phyloP scores from a whole-genome alignment of 352 stramenopile genomes.

The Peronospora farinosa region DNA sequence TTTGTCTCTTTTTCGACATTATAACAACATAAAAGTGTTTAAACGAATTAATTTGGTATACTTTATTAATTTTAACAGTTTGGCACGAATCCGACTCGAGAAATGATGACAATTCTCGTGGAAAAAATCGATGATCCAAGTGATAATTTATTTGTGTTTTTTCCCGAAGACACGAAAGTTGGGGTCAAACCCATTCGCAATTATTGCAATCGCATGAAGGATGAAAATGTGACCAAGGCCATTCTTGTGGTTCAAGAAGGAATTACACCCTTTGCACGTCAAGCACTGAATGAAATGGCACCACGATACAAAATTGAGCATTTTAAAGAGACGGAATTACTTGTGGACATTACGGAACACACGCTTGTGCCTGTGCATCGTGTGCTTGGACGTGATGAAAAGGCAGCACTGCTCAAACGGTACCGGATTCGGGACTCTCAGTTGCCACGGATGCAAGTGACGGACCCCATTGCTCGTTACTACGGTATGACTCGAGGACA shows the following conservation, averaged over 20 bases:
- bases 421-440: conserved; percentile 99
- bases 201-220: conserved; percentile 96
- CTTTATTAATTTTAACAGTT: conserved; percentile 38
- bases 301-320: conserved; percentile 91
- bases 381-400: conserved; percentile 95
- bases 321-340: conserved; percentile 98
- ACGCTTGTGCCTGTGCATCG: conserved; percentile 98
- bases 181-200: conserved; percentile 95
- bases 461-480: conserved; percentile 98
- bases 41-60: too few relatives aligned
- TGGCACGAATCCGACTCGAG: conserved; percentile 90
- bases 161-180: conserved; percentile 98
- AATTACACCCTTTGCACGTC: conserved; percentile 97
- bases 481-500: conserved; percentile 93
- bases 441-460: conserved; percentile 97
- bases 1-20: conserved; percentile 11
- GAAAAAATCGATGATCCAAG: conserved; percentile 89
- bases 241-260: conserved; percentile 95
- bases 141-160: conserved; percentile 98
- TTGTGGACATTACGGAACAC: conserved; percentile 99
- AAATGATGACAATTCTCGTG: conserved; percentile 95
- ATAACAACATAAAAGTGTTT: too few relatives aligned
- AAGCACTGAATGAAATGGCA: conserved; percentile 94
- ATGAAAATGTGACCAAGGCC: conserved; percentile 94
- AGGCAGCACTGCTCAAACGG: conserved; percentile 95